Base-by-base conservation (phyloP, 768 basidiomycete species). In the Termitomyces sp. region DNA sequence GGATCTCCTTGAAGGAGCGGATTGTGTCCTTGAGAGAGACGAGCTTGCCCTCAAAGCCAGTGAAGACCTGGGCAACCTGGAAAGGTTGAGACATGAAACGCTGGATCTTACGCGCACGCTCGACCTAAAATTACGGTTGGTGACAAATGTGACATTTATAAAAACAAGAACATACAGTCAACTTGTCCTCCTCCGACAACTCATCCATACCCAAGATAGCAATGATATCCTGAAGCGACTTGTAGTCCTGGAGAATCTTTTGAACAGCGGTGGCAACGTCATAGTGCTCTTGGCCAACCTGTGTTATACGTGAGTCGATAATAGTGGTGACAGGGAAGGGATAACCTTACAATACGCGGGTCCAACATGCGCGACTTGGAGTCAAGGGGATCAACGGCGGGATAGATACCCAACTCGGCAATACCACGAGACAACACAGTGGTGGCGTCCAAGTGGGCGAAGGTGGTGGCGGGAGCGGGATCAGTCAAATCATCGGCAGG, bases 61-160 rank as follows among this genome's bases (percentile, higher is more conserved):
- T 98, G 86, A 98, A 98, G 76, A 97, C 95, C 81, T 98, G 94
- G 57, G 95, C 97, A 73, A 98, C 96, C 73, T 92, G 91, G 94
- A 99, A 99, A 62, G 97, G 97, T 79, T 99, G 95, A 65, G 95
- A 98, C 97, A 99, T 98, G 92, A 98, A 98, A 81, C 94, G 90
- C 74, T 93, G 94, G 69, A 98, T 95, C 82, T 97, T 97, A 75
- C 95, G 92, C 62, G 94, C 95, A 75, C 95, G 94, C 79, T 95
- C 92, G 78, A 97, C 95, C 88, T 90, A 57, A 9, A 43, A 38
- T n/a, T 8, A 58, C 32, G 31, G 49, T 19, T 44, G 31, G 52
- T 17, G 48, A 31, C 23, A n/a, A 11, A 5, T 31, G 19, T 17
- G 3, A 12, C 9, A 10, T 8, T n/a, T 10, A 41, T 7, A 31